Base-by-base conservation (phyloP, 306 rosid species). In the Ochetophila trinervis region DNA sequence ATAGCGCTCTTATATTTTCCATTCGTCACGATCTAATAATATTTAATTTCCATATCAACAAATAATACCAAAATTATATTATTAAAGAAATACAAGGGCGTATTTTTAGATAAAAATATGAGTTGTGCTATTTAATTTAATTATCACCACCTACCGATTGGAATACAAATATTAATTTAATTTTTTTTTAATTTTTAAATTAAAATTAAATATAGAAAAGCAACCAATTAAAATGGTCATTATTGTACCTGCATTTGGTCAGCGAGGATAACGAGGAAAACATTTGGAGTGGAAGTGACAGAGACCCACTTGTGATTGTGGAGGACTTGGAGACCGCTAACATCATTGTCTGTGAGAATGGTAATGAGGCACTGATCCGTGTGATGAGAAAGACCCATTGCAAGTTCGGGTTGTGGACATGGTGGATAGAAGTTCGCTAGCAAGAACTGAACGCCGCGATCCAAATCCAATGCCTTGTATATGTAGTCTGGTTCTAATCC, bases 21-120 rank as follows among this genome's bases (percentile, higher is more conserved):
- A 10, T 70, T 60, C n/a, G 67, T 70, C 53, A 60, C n/a, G 3
- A 70, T 60, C 74, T n/a, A n/a, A n/a, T n/a, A n/a, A n/a, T n/a
- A n/a, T n/a, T n/a, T n/a, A n/a, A n/a, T n/a, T n/a, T n/a, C n/a
- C n/a, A n/a, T n/a, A n/a, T n/a, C n/a, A n/a, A n/a, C n/a, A n/a
- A n/a, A n/a, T n/a, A n/a, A n/a, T n/a, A n/a, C n/a, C n/a, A n/a
- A n/a, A n/a, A n/a, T n/a, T n/a, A n/a, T n/a, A n/a, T n/a, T n/a
- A n/a, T n/a, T n/a, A n/a, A n/a, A n/a, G n/a, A n/a, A n/a, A n/a
- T n/a, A n/a, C n/a, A n/a, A n/a, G n/a, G n/a, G n/a, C n/a, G n/a
- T n/a, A n/a, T n/a, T n/a, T n/a, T n/a, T n/a, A n/a, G n/a, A n/a
- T n/a, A n/a, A n/a, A n/a, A n/a, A n/a, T n/a, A n/a, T n/a, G n/a